Evolutionary conservation across 2,329 filamentous ascomycete species (phyloP), one percentile per base, ranked within the genome.

Genomic region (Aspergillus nomiae): DNA sequence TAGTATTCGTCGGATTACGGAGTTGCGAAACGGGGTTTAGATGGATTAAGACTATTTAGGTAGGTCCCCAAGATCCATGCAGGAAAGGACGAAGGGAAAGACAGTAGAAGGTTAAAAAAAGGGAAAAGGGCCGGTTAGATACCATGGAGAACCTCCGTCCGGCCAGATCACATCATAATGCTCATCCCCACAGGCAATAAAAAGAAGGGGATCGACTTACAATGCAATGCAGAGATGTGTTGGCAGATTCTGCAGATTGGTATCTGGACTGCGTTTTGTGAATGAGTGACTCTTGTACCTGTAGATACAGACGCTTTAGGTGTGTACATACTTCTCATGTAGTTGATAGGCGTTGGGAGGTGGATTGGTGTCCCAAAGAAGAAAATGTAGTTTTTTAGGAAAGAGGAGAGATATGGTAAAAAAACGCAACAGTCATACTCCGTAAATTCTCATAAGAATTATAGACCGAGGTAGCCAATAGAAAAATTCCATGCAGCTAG

Each of bases 151-250:
- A 26, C 19, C 30, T 38, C 51, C 51, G n/a, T 19, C 24, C 7
- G 26, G 46, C 34, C 46, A 57, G 56, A 57, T 61, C 60, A 55
- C 57, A 50, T 62, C 50, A 64, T 61, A 63, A 45, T 16, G 21
- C 32, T 14, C 26, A 14, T 32, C 51, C n/a, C 26, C 45, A 58
- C 32, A 51, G 28, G 19, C 32, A 28, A 50, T 26, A 60, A 56
- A 24, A 41, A 48, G 14, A 46, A 32, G 50, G 34, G 30, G 54
- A 64, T 65, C 45, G 59, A 59, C 65, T 61, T 21, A 64, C 14
- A 48, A 64, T 68, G 62, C 65, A 70, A 63, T 69, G 63, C 65
- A 70, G 62, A 65, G 68, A 72, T 73, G 69, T 65, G 71, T 68
- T 73, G 71, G 69, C 70, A 69, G 62, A 54, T 61, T 62, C 61